These are phyloP conservation scores for Eutypa lata DNA, from an alignment of 2,329 filamentous ascomycete genomes.

Conservation along the genomic window DNA sequence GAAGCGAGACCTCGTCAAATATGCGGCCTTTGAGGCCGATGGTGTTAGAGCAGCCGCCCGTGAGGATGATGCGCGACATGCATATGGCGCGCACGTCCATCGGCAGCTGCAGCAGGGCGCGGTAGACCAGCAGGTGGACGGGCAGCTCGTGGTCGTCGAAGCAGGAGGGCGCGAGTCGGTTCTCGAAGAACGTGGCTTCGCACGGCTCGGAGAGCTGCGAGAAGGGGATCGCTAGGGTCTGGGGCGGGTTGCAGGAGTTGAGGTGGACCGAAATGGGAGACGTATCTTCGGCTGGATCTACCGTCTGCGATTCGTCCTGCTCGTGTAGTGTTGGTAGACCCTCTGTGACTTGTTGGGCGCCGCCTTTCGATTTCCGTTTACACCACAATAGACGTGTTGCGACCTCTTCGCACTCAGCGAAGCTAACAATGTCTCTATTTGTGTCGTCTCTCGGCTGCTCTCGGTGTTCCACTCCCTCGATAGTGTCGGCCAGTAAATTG, in stretches of 20 bases:
- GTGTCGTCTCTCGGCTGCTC: slow-evolving; percentile 22
- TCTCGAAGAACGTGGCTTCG: slow-evolving; percentile 70
- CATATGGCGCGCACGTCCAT: slow-evolving; percentile 80
- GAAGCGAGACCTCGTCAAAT: slow-evolving; percentile 66
- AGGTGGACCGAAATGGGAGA: slow-evolving; percentile 42
- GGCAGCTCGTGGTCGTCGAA: slow-evolving; percentile 88
- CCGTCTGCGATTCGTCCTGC: slow-evolving; percentile 35
- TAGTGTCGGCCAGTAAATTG: slow-evolving; percentile 52
- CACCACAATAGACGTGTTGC: slow-evolving; percentile 78
- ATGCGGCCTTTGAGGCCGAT: slow-evolving; percentile 77
- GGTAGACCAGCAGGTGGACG: slow-evolving; percentile 73
- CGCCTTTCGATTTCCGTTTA: slow-evolving; percentile 36
- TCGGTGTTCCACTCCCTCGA: slow-evolving; percentile 24
- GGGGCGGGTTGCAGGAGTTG: slow-evolving; percentile 45
- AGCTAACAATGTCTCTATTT: slow-evolving; percentile 47
- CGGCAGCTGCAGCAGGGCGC: slow-evolving; percentile 69
- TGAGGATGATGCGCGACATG: slow-evolving; percentile 85
- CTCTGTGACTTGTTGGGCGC: slow-evolving; percentile 24
- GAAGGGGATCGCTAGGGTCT: slow-evolving; percentile 64
- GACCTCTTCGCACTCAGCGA: slow-evolving; percentile 81
- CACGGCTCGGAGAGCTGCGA: slow-evolving; percentile 69
- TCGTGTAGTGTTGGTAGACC: slow-evolving; percentile 53
- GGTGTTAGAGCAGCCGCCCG: slow-evolving; percentile 75
- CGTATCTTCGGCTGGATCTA: slow-evolving; percentile 29
- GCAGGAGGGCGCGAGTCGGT: slow-evolving; percentile 46